phyloP scores from a whole-genome alignment of 805 yeast genomes.

The Suhomyces tanzawaensis region DNA sequence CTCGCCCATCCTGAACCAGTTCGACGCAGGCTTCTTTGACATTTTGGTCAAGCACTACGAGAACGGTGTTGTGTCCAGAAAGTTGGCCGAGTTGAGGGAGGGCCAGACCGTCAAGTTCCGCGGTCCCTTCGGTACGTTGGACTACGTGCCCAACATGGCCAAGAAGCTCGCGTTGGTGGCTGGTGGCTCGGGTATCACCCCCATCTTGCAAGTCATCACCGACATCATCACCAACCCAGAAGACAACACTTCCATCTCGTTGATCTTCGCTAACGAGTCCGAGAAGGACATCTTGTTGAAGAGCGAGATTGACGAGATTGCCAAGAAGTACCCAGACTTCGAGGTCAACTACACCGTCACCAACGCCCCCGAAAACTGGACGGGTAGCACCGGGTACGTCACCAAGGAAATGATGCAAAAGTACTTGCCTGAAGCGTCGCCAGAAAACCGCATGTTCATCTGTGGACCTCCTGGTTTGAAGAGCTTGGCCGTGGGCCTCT shows the following conservation, averaged over 20 bases:
- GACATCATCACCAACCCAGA: slow-evolving; percentile 66
- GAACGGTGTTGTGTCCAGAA: slow-evolving; percentile 66
- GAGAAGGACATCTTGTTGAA: slow-evolving; percentile 73
- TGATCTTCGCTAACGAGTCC: slow-evolving; percentile 72
- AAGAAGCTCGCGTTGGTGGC: slow-evolving; percentile 68
- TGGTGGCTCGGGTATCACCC: slow-evolving; percentile 90
- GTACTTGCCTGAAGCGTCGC: slow-evolving; percentile 46
- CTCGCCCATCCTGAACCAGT: slow-evolving; percentile 71
- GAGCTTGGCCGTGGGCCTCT: slow-evolving; percentile 44
- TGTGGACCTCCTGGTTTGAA: slow-evolving; percentile 80
- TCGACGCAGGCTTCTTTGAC: slow-evolving; percentile 73
- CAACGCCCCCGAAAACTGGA: slow-evolving; percentile 48
- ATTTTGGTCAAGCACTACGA: slow-evolving; percentile 73
- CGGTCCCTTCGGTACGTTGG: slow-evolving; percentile 78
- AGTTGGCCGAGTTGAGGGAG: slow-evolving; percentile 59
- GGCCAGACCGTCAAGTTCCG: slow-evolving; percentile 69
- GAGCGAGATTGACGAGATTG: slow-evolving; percentile 69
- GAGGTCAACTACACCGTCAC: slow-evolving; percentile 58
- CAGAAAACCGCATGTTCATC: slow-evolving; percentile 55
- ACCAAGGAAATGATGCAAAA: slow-evolving; percentile 55
- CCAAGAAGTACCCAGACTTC: slow-evolving; percentile 60
- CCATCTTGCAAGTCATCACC: slow-evolving; percentile 77
- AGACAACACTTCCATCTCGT: slow-evolving; percentile 57
- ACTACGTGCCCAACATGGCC: slow-evolving; percentile 56
- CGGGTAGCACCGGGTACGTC: slow-evolving; percentile 57